Evolutionary conservation across 2,329 filamentous ascomycete species (phyloP), one percentile per base, ranked within the genome.

Genomic region (Calonectria pseudoturangicola): DNA sequence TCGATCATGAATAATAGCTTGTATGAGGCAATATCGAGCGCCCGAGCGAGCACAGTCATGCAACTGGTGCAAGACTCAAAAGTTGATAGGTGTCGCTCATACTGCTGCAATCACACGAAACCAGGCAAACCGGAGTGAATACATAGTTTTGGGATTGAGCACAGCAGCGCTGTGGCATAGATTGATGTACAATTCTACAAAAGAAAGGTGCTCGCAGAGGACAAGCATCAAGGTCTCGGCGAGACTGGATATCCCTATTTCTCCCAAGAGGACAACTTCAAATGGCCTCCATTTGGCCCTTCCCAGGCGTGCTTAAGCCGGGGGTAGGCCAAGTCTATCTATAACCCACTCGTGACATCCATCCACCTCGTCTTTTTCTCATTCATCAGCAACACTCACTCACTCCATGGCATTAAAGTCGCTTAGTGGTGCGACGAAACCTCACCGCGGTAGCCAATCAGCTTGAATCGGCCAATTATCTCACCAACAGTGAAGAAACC

Each of bases 401-500:
- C 43, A 47, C 70, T 74, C 64, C 68, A 54, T 71, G 63, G 51
- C 66, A 70, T 54, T 60, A 70, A 71, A 70, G 21, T 45, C 65
- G 65, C 79, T 87, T 88, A 91, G 86, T 91, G 91, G 85, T 92
- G 90, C 76, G 88, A 87, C 79, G 89, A 89, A 75, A 85, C 83
- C 84, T 94, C 91, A 83, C 94, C 94, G 86, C 90, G 91, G 90
- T 99, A 99, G 77, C 97, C 97, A 80, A 99, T 90, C 80, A 99
- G 86, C 93, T 99, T 98, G 88, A 97, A 92, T 82, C 96, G 92
- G 81, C 97, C 97, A 81, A 99, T 92, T 86, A 99, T 98, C 90
- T 98, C 96, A 77, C 97, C 97, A 68, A 98, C 92, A 74, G 96
- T 97, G 91, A 98, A 99, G 91, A 99, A 99, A 74, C 97, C 97